A percentile compares a stretch with the other conserved stretches of the same genome.
Evolutionary conservation across 371 early-diverging fungal genomes (phyloP).

Genomic region (Nematocida ironsii): DNA sequence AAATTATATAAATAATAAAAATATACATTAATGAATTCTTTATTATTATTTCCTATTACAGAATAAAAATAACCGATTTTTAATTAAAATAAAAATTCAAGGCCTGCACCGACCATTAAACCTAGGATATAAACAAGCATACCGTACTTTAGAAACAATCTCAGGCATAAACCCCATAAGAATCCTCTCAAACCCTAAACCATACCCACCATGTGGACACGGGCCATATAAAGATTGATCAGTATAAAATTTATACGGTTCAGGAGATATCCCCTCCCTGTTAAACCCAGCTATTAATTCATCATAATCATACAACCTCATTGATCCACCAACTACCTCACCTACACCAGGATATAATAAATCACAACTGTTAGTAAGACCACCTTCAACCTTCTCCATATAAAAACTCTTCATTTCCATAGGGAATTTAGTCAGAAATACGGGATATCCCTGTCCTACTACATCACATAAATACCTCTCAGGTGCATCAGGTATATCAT

Average conservation of each 20-base stretch:
- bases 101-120: conserved; percentile 77
- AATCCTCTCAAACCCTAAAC: conserved; percentile 96
- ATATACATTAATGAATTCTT: no score
- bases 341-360: conserved; percentile 97
- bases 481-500: conserved; percentile 98
- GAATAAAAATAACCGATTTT: no score
- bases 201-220: conserved; percentile 95
- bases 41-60: no score
- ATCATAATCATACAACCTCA: conserved; percentile 86
- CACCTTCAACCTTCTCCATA: conserved; percentile 82
- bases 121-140: conserved; percentile 79
- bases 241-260: conserved; percentile 96
- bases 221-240: conserved; percentile 97
- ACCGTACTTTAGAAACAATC: conserved; percentile 79
- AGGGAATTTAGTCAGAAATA: conserved; percentile 92
- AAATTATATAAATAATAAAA: no score
- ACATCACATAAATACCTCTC: conserved; percentile 94
- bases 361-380: conserved; percentile 91
- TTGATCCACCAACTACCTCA: conserved; percentile 98
- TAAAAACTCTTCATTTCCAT: conserved; percentile 98
- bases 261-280: conserved; percentile 88
- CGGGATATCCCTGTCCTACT: conserved; percentile 80
- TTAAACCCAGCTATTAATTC: conserved; percentile 86
- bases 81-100: conserved; percentile 46
- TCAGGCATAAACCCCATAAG: conserved; percentile 87